Conservation (phyloP, 331 rosid species). For the Stylosanthes scabra region DNA sequence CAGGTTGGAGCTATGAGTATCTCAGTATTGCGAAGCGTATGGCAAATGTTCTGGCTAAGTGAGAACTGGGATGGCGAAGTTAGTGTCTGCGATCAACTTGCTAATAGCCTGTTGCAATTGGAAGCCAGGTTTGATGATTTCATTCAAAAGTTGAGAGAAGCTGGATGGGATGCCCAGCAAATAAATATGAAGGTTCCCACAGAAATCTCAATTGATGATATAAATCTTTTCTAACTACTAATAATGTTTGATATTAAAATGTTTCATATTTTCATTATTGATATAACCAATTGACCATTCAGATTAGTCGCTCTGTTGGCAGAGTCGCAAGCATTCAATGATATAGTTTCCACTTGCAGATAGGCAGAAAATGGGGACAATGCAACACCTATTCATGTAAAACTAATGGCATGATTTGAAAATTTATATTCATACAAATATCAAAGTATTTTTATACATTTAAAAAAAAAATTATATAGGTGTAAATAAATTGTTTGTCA, state of each 20-base stretch:
- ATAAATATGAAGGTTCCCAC: conserved; percentile 74
- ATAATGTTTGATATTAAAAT: conserved; percentile 15
- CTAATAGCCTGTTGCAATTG: conserved; percentile 66
- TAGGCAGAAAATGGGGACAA: conserved; percentile 13
- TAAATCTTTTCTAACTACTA: conserved; percentile 44
- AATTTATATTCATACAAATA: no score
- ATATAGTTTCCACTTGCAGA: conserved; percentile 1
- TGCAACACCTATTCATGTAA: no score
- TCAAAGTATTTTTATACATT: no score
- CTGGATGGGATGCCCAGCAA: conserved; percentile 75
- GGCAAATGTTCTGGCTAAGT: conserved; percentile 89
- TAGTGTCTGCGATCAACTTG: conserved; percentile 57
- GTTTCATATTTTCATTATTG: conserved; percentile 2
- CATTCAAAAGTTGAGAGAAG: conserved; percentile 58
- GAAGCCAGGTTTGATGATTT: conserved; percentile 74
- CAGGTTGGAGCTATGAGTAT: conserved; percentile 88
- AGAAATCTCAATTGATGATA: conserved; percentile 62
- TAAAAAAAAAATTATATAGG: no score
- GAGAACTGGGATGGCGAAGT: conserved; percentile 62
- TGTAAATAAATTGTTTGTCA: no score
- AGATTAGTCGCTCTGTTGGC: conserved; percentile 21
- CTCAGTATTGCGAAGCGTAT: conserved; percentile 78
- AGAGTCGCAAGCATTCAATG: conserved; percentile 27
- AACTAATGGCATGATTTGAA: no score
- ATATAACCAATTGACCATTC: conserved; percentile 2